Evolutionary conservation across 225 moss, liverwort and hornwort genomes (phyloP).

Genomic region (Straminergon stramineum): DNA sequence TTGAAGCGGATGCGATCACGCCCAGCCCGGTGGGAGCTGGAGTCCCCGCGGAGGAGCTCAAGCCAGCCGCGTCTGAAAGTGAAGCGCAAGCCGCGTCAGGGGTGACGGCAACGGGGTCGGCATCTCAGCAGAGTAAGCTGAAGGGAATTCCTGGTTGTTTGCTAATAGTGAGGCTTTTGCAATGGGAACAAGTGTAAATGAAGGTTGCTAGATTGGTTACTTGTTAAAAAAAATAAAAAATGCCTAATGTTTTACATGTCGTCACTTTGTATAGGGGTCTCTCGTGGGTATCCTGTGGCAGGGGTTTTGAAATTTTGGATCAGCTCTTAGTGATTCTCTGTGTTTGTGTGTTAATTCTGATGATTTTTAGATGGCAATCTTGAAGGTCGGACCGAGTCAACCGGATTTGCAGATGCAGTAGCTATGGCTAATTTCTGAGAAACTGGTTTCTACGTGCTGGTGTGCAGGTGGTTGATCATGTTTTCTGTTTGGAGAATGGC

Average conservation of each 20-base stretch:
- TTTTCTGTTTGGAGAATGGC: slow-evolving; percentile 1
- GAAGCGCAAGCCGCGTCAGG: not conserved
- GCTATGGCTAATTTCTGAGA: not conserved
- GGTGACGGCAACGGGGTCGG: not conserved
- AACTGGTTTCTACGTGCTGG: not conserved
- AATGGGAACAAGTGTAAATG: not conserved
- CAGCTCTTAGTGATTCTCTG: not conserved
- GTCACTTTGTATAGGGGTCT: not conserved
- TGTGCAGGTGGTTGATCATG: slow-evolving; percentile 17
- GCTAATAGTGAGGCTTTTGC: not conserved
- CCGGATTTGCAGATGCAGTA: not conserved
- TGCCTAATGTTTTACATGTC: not conserved
- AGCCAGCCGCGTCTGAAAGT: not conserved
- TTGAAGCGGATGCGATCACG: not conserved
- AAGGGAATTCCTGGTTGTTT: not conserved
- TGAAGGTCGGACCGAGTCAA: not conserved
- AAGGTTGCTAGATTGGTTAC: not conserved
- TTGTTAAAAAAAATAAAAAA: not conserved
- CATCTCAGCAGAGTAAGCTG: slow-evolving; percentile 36
- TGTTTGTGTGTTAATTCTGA: not conserved
- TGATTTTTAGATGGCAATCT: not conserved
- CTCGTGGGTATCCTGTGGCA: not conserved
- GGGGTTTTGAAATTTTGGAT: not conserved
- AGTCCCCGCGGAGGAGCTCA: not conserved
- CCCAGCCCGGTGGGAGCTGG: not conserved